Conservation (phyloP, 139 green algal species). For the Chlamydomonas applanata region DNA sequence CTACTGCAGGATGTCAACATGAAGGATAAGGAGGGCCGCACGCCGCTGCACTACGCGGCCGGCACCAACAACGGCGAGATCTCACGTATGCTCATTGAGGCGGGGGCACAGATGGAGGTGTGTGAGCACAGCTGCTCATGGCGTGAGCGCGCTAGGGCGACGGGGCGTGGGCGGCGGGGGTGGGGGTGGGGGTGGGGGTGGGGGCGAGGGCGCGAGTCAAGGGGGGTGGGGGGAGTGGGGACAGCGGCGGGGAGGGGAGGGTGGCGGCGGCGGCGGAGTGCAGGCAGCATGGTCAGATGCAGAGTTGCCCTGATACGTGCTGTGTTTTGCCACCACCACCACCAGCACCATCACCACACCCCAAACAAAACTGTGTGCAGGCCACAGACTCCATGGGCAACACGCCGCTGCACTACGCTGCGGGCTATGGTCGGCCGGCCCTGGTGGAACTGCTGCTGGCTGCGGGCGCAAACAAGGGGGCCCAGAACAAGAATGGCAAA, state of each 20-base stretch:
- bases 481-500: constrained; percentile 66
- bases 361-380: background rate
- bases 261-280: too few relatives aligned
- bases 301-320: too few relatives aligned
- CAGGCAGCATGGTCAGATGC: too few relatives aligned
- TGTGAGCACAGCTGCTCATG: background rate
- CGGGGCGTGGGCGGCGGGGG: too few relatives aligned
- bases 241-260: too few relatives aligned
- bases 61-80: constrained; percentile 45
- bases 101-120: constrained; percentile 4
- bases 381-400: constrained; percentile 4
- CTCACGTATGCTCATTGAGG: constrained; percentile 7
- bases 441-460: constrained; percentile 63
- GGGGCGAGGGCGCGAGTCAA: too few relatives aligned
- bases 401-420: constrained; percentile 5
- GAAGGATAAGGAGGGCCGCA: constrained; percentile 63
- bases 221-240: too few relatives aligned
- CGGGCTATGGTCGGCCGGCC: constrained; percentile 58
- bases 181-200: too few relatives aligned
- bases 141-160: too few relatives aligned
- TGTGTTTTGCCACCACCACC: too few relatives aligned
- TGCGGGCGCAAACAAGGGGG: constrained; percentile 51
- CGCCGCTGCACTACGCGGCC: constrained; percentile 78
- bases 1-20: constrained; percentile 49
- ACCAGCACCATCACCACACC: too few relatives aligned